Evolutionary conservation across 768 basidiomycete species (phyloP), one percentile per base, ranked within the genome.

Genomic region (Hemileccinum rubropunctum): DNA sequence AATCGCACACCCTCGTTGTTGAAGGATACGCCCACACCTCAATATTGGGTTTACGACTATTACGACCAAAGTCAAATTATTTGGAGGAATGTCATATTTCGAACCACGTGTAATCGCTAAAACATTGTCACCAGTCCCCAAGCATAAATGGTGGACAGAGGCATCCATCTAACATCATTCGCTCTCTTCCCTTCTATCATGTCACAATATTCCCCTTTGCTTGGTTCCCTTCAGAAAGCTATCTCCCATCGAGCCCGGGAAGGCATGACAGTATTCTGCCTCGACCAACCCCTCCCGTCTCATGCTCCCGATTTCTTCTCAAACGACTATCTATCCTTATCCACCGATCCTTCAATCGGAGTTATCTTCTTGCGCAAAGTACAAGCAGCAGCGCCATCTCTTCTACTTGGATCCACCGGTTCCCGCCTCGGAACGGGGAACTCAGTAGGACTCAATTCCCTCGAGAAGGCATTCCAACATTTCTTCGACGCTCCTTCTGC

Each of bases 211-310:
- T 50, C 50, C 0, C 46, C 33, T 39, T 45, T 61, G 20, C 43
- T 52, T 23, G 18, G 34, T n/a, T 48, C 48, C 17, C 58, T 62
- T 33, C 54, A 60, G 20, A 44, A 39, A 13, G 54, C 57, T 15
- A 18, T 59, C 15, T 7, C 43, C 15, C 20, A 37, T 32, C 47
- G 58, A 27, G 30, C 35, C 9, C 50, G 13, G 40, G 18, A 41
- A 11, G 57, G 58, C 3, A 47, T 58, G 45, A 49, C 51, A 3
- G 4, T 45, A 36, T 48, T 61, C 34, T 5, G 10, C n/a, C 56
- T 58, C 36, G 51, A 61, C 18, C 10, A 46, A 0, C 58, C 58
- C 12, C 61, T 55, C 30, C 55, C 58, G 7, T n/a, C n/a, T n/a
- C n/a, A n/a, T n/a, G n/a, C n/a, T n/a, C n/a, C n/a, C n/a, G n/a